These are phyloP conservation scores for Alternaria sp. DNA, from an alignment of 2,329 filamentous ascomycete species.

Conservation along the genomic window DNA sequence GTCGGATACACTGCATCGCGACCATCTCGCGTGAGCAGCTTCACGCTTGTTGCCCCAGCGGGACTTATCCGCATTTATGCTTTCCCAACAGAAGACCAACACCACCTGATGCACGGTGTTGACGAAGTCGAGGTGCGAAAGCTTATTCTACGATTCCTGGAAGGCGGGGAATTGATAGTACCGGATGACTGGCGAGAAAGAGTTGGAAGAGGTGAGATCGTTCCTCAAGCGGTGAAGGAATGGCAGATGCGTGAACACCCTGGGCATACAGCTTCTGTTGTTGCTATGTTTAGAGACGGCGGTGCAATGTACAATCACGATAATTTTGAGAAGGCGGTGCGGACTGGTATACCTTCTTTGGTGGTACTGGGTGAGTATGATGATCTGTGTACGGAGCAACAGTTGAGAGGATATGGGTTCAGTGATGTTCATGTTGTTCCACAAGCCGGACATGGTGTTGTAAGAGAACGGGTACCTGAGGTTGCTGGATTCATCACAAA, in stretches of 20 bases:
- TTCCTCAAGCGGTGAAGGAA: slow-evolving; percentile 57
- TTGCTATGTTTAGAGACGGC: slow-evolving; percentile 58
- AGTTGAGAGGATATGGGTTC: slow-evolving; percentile 48
- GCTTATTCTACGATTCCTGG: slow-evolving; percentile 54
- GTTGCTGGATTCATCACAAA: slow-evolving; percentile 45
- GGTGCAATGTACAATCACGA: slow-evolving; percentile 52
- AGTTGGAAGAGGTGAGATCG: slow-evolving; percentile 54
- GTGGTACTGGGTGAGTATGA: slow-evolving; percentile 52
- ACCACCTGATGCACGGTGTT: slow-evolving; percentile 30
- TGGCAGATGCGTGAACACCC: slow-evolving; percentile 60
- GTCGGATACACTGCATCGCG: slow-evolving; percentile 50
- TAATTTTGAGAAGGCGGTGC: slow-evolving; percentile 40
- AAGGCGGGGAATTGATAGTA: slow-evolving; percentile 55
- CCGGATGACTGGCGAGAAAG: slow-evolving; percentile 57
- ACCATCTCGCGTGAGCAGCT: slow-evolving; percentile 42
- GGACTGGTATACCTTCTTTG: slow-evolving; percentile 34
- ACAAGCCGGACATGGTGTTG: slow-evolving; percentile 53
- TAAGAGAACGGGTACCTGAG: slow-evolving; percentile 49
- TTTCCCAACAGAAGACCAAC: slow-evolving; percentile 39
- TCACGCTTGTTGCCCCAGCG: slow-evolving; percentile 58
- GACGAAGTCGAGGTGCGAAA: slow-evolving; percentile 45
- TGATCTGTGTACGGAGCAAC: slow-evolving; percentile 42
- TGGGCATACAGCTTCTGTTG: slow-evolving; percentile 58
- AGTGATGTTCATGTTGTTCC: slow-evolving; percentile 49
- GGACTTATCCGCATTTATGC: slow-evolving; percentile 49